Evolutionary conservation across 805 yeast species (phyloP).

Genomic region (Wickerhamomyces subpelliculosus): DNA sequence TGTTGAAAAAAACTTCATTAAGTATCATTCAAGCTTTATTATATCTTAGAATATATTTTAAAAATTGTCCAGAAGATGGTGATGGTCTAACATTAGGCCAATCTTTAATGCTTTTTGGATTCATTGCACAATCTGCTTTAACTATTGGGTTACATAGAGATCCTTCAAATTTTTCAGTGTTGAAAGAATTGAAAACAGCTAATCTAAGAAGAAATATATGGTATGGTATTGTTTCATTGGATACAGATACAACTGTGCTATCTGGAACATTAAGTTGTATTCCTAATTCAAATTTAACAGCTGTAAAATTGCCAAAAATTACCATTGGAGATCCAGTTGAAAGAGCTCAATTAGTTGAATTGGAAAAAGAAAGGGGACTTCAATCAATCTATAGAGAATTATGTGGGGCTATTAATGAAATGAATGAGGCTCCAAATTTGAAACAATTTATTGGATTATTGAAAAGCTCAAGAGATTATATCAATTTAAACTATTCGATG

Average conservation of each 20-base stretch:
- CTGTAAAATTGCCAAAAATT: neutral
- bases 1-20: conserved; percentile 24
- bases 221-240: neutral
- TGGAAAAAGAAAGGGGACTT: neutral
- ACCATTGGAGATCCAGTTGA: neutral
- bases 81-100: conserved; percentile 35
- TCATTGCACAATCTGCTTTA: neutral
- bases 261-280: neutral
- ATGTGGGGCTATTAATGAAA: neutral
- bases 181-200: neutral
- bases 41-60: conserved; percentile 28
- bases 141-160: conserved; percentile 3
- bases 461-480: neutral
- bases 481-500: neutral
- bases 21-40: conserved; percentile 30
- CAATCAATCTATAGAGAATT: neutral
- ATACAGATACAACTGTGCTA: neutral
- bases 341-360: neutral
- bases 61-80: conserved; percentile 35
- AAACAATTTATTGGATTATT: neutral
- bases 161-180: neutral
- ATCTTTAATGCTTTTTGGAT: conserved; percentile 27
- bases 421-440: neutral
- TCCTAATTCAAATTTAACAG: neutral
- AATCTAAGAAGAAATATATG: conserved; percentile 1